Evolutionary conservation across 495 filamentous ascomycete genomes (phyloP), one percentile per base, ranked within the genome.

Genomic region (Coniosporium apollinis): DNA sequence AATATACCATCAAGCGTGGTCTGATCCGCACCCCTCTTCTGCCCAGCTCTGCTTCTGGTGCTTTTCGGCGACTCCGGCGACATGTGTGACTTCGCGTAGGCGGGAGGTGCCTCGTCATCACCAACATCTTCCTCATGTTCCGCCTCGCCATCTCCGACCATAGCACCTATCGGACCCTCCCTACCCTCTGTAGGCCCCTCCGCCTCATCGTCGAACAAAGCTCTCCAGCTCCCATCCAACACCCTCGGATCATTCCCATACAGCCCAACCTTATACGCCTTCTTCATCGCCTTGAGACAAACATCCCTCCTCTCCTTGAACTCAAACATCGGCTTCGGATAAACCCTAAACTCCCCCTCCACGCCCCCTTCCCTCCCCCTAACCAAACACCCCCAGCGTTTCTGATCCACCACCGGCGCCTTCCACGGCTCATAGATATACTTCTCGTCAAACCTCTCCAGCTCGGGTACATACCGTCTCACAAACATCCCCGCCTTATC

Each of bases 381-480:
- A 19, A 79, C 54, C 19, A 61, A 42, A 30, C 74, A 72, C 0
- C 67, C 63, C 32, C 70, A 72, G 37, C 59, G 61, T 43, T 65
- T 72, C 53, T 75, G 69, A 43, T 75, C 73, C 14, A 54, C 52
- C 19, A 67, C 63, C 5, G 67, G 69, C 38, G 75, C 70, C 40
- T 69, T 75, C 74, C 75, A 79, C 5, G 76, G 77, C 59, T 81
- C 76, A 41, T 77, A 82, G 25, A 82, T 78, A 38, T 64, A 80
- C 42, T 78, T 80, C 43, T 67, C 65, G 25, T 69, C 60, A 34
- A 70, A 62, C 1, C 61, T 39, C 26, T 57, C 56, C 26, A 82
- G 50, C 41, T 81, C 77, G 0, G 76, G 76, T 5, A 72, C 63
- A 52, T 69, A 80, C 20, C 54, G 55, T 22, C 65, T 51, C 11